Conservation (phyloP, 2,329 filamentous ascomycete genomes). For the Calonectria honghensis region DNA sequence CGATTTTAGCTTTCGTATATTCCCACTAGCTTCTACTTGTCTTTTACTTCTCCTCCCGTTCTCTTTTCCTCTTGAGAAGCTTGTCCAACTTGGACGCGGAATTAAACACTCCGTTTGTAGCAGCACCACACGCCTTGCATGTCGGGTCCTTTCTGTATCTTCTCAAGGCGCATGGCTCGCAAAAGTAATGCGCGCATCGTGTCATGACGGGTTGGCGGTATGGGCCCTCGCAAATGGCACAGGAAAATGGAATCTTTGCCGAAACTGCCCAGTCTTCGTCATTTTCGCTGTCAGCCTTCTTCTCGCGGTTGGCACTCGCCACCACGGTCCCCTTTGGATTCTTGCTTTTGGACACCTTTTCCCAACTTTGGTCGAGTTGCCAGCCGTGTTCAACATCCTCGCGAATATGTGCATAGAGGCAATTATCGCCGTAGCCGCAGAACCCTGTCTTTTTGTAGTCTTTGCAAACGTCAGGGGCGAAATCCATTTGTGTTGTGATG, state of each 20-base stretch:
- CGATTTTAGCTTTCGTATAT: constrained; percentile 54
- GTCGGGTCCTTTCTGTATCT: constrained; percentile 90
- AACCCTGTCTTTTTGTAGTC: constrained; percentile 84
- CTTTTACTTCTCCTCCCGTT: constrained; percentile 74
- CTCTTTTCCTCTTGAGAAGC: constrained; percentile 83
- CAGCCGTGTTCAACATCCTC: constrained; percentile 93
- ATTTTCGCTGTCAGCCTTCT: constrained; percentile 62
- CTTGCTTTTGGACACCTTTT: constrained; percentile 84
- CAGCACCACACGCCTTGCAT: constrained; percentile 89
- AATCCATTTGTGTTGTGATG: constrained; percentile 73
- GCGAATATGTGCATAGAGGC: constrained; percentile 86
- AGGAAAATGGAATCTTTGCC: constrained; percentile 91
- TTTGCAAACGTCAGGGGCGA: constrained; percentile 94
- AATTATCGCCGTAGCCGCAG: constrained; percentile 65
- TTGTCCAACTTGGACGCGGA: constrained; percentile 88
- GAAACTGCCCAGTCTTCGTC: constrained; percentile 81
- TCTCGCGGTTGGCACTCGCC: constrained; percentile 73
- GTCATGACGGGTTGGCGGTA: constrained; percentile 91
- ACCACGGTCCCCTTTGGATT: constrained; percentile 76
- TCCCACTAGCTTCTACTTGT: constrained; percentile 69
- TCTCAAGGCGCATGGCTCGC: constrained; percentile 89
- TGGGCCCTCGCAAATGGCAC: constrained; percentile 86
- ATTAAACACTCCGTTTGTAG: constrained; percentile 94
- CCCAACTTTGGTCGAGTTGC: constrained; percentile 97
- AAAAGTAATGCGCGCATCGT: constrained; percentile 97